phyloP scores from a whole-genome alignment of 2,329 filamentous ascomycete species.

The Nothopassalora personata region DNA sequence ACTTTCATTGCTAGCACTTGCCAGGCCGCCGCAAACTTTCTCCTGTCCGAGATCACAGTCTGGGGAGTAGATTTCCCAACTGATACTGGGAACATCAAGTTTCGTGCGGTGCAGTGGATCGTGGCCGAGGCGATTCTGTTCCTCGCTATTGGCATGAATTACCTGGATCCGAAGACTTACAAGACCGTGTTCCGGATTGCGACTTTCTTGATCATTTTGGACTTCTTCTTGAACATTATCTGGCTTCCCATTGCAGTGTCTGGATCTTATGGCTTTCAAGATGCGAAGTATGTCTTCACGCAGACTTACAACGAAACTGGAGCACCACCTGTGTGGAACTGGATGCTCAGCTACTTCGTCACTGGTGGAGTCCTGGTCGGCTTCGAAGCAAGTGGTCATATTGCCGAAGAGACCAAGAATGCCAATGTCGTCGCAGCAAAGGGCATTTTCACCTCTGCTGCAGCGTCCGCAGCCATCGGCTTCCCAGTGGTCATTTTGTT shows the following conservation, averaged over 20 bases:
- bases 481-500: constrained; percentile 54
- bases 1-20: constrained; percentile 38
- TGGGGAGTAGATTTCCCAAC: constrained; percentile 53
- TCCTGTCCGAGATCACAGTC: constrained; percentile 50
- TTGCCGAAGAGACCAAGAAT: constrained; percentile 58
- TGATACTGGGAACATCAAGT: constrained; percentile 50
- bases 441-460: constrained; percentile 57
- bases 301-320: constrained; percentile 52
- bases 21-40: constrained; percentile 37
- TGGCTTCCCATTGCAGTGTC: constrained; percentile 56
- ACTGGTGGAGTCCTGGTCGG: constrained; percentile 58
- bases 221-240: constrained; percentile 56
- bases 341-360: constrained; percentile 57
- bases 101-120: constrained; percentile 58
- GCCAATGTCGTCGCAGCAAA: constrained; percentile 51
- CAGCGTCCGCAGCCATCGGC: constrained; percentile 52
- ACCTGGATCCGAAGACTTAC: constrained; percentile 38
- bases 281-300: constrained; percentile 55
- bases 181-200: constrained; percentile 50
- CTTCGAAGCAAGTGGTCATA: constrained; percentile 57
- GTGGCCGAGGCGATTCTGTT: constrained; percentile 44
- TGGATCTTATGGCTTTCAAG: constrained; percentile 54
- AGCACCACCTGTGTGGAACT: constrained; percentile 54
- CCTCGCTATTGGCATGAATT: constrained; percentile 37
- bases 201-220: constrained; percentile 48